phyloP scores from a whole-genome alignment of 2,329 filamentous ascomycete species.

The Cadophora gregata region DNA sequence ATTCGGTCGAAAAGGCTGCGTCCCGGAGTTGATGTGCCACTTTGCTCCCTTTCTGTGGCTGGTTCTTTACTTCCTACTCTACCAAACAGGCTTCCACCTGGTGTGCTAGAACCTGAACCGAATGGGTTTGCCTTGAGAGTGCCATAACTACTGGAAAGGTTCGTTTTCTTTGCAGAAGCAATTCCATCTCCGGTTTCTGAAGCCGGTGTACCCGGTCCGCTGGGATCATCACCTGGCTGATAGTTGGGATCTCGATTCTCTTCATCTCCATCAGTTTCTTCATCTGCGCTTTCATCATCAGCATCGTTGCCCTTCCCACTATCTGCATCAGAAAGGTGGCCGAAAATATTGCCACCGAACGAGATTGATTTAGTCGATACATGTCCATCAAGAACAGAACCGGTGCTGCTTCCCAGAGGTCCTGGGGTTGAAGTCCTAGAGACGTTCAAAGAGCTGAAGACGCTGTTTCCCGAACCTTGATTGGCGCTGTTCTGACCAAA shows the following conservation, averaged over 20 bases:
- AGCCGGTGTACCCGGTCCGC: constrained; percentile 33
- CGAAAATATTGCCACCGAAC: constrained; percentile 60
- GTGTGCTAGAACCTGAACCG: constrained; percentile 29
- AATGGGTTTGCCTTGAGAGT: constrained; percentile 35
- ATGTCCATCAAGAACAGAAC: constrained; percentile 40
- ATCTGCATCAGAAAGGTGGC: constrained; percentile 62
- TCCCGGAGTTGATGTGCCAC: constrained; percentile 37
- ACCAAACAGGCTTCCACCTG: constrained; percentile 31
- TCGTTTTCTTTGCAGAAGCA: constrained; percentile 38
- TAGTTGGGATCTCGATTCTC: constrained; percentile 44
- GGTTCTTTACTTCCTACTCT: constrained; percentile 2
- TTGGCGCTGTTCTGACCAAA: constrained; percentile 46
- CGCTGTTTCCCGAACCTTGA: constrained; percentile 42
- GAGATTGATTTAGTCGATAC: constrained; percentile 31
- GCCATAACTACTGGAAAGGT: constrained; percentile 21
- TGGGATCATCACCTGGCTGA: constrained; percentile 31
- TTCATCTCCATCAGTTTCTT: constrained; percentile 24
- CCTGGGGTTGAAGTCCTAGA: constrained; percentile 40
- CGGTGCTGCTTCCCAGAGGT: constrained; percentile 31
- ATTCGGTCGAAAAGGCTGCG: constrained; percentile 15
- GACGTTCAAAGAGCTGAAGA: constrained; percentile 35
- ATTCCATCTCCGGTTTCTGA: constrained; percentile 39
- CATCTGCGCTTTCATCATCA: constrained; percentile 46
- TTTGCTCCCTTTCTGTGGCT: neutral
- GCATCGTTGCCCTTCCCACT: constrained; percentile 54